Evolutionary conservation across 257 asterid species (phyloP).

Genomic region (Solanum peruvianum): DNA sequence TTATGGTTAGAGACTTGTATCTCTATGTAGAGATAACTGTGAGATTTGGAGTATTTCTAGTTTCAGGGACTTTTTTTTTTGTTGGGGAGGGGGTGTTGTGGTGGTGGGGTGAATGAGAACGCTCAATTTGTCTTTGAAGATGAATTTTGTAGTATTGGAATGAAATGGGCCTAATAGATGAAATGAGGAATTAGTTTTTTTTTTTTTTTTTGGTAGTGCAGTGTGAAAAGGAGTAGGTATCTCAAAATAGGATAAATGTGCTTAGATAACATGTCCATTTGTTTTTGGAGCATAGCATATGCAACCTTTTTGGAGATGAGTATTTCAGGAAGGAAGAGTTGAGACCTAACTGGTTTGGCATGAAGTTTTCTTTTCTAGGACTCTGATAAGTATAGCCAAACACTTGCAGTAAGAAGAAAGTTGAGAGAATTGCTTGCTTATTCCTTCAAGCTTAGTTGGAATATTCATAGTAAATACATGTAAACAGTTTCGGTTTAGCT

Average conservation of each 20-base stretch:
- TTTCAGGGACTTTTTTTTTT: background rate
- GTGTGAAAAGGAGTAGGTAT: background rate
- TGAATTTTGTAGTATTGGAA: background rate
- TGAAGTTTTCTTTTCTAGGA: background rate
- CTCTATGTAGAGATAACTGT: background rate
- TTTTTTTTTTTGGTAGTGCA: background rate
- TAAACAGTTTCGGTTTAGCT: background rate
- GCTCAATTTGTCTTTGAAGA: background rate
- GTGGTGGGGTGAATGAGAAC: background rate
- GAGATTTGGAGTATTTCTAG: background rate
- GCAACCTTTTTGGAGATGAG: background rate
- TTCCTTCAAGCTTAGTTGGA: background rate
- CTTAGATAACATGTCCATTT: background rate
- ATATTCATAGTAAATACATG: background rate
- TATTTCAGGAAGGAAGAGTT: background rate
- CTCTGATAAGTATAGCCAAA: background rate
- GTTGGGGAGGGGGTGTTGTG: background rate
- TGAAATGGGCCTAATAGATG: background rate
- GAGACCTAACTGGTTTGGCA: background rate
- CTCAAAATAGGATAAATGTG: background rate
- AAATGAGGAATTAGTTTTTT: background rate
- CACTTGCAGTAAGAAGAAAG: background rate
- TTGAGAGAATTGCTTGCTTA: background rate
- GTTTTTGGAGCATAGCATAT: background rate
- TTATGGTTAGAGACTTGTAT: background rate